Evolutionary conservation across 2,329 filamentous ascomycete species (phyloP), one percentile per base, ranked within the genome.

Genomic region (Elsinoe ampelina): DNA sequence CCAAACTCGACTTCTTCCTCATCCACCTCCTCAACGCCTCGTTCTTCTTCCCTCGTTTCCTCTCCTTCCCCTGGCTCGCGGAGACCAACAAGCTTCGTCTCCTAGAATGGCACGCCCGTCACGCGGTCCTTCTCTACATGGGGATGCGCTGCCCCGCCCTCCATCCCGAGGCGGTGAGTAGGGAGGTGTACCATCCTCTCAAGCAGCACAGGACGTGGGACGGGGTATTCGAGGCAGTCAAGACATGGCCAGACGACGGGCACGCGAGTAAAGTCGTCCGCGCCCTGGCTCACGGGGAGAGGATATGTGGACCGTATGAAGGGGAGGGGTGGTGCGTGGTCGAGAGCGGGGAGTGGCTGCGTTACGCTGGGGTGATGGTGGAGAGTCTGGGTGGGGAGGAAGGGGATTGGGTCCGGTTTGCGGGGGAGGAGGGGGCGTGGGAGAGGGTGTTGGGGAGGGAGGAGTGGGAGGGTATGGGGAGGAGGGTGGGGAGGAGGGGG

Each of bases 1-100:
- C 85, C 51, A 90, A 86, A 67, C 83, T 89, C 67, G 91, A 95
- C 68, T 96, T 96, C 69, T 93, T 85, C 74, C 76, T 75, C 66
- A 66, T 67, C 56, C 91, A 96, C 70, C 81, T 83, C 64, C 73
- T 92, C 62, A 96, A 86, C 66, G 75, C 76, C 10, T 84, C 85
- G n/a, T 82, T 95, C 62, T 93, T 92, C 73, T 77, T 88, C 61
- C 75, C 77, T 5, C 67, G 76, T 6, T 77, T 95, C 67, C 78
- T 84, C 65, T 72, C 72, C 10, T 77, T 77, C 61, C 61, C 75
- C 36, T 93, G 80, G 79, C 75, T 90, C 42, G 75, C 81, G 0
- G 66, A 71, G 0, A 73, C 75, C 6, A 74, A 75, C 48, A 92
- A 91, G 66, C 74, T 77, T 11, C 82, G 87, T 5, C 72, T 95